Evolutionary conservation across 129 eudicot species (phyloP).

Genomic region (Ambrosia trifida): DNA sequence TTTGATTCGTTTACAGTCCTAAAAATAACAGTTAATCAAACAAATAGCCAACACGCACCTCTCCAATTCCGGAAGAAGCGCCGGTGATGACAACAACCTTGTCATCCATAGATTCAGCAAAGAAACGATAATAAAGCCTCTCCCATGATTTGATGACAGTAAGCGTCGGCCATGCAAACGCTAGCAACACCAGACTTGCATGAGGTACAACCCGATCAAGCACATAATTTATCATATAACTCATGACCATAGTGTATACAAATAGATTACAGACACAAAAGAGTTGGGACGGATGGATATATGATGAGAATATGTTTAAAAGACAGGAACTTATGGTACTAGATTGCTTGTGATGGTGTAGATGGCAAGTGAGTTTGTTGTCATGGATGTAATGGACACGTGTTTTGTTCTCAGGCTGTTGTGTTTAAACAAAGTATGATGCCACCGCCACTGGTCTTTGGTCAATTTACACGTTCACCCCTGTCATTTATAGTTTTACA

Average conservation of each 20-base stretch:
- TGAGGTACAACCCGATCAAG: slow-evolving; percentile 81
- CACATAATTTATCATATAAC: slow-evolving; percentile 47
- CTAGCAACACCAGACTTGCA: slow-evolving; percentile 75
- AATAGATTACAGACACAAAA: neutral
- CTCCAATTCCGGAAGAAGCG: slow-evolving; percentile 98
- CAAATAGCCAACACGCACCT: slow-evolving; percentile 37
- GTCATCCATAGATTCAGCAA: slow-evolving; percentile 45
- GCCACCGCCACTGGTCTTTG: neutral
- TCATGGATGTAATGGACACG: slow-evolving; percentile 35
- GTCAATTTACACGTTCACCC: too few relatives aligned
- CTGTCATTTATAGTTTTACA: too few relatives aligned
- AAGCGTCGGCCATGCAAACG: slow-evolving; percentile 87
- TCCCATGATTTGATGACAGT: slow-evolving; percentile 68
- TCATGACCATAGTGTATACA: slow-evolving; percentile 42
- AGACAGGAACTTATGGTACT: neutral
- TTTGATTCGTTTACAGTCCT: neutral
- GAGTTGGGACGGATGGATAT: neutral
- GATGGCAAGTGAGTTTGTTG: slow-evolving; percentile 11
- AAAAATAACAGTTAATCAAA: neutral
- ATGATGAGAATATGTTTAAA: neutral
- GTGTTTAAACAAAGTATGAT: slow-evolving; percentile 23
- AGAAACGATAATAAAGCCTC: slow-evolving; percentile 50
- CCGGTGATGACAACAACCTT: slow-evolving; percentile 92
- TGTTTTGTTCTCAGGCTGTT: slow-evolving; percentile 27
- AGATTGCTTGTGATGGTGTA: neutral